Percentiles rank a stretch among this genome's conserved stretches.
Evolutionary conservation across 352 stramenopile species (phyloP).

Genomic region (Globisporangium cystogenes): DNA sequence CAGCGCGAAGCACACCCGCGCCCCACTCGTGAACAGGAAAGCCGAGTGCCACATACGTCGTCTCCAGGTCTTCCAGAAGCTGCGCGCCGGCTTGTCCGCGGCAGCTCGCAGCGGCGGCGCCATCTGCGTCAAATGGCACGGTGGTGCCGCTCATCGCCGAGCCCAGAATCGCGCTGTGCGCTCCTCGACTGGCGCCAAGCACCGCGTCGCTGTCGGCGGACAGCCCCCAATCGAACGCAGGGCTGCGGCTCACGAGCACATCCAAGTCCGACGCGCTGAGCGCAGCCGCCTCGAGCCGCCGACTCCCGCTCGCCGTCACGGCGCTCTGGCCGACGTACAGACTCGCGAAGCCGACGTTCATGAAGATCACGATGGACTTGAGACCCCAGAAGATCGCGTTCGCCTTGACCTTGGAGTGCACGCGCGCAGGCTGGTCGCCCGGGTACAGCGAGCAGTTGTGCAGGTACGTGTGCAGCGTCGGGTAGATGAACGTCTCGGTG

Average conservation of each 20-base stretch:
- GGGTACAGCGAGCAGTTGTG: constrained; percentile 35
- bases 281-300: no score
- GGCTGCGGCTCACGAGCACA: not conserved
- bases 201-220: no score
- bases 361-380: constrained; percentile 55
- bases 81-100: not conserved
- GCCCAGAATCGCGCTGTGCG: not conserved
- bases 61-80: constrained; percentile 27
- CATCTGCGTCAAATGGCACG: not conserved
- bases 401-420: constrained; percentile 26
- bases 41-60: constrained; percentile 28
- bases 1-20: constrained; percentile 8
- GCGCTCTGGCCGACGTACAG: constrained; percentile 31
- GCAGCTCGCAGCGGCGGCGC: constrained; percentile 2
- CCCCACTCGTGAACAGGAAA: constrained; percentile 29
- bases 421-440: no score
- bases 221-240: no score
- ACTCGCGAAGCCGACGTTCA: constrained; percentile 57
- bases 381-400: constrained; percentile 52
- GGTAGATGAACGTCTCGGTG: constrained; percentile 54
- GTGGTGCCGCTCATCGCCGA: not conserved
- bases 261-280: constrained; percentile 2
- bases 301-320: no score
- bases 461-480: constrained; percentile 47
- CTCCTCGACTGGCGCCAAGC: not conserved